A percentile compares a stretch with the other conserved stretches of the same genome.
phyloP scores from a whole-genome alignment of 495 filamentous ascomycete genomes.

The Aspergillus egyptiacus region DNA sequence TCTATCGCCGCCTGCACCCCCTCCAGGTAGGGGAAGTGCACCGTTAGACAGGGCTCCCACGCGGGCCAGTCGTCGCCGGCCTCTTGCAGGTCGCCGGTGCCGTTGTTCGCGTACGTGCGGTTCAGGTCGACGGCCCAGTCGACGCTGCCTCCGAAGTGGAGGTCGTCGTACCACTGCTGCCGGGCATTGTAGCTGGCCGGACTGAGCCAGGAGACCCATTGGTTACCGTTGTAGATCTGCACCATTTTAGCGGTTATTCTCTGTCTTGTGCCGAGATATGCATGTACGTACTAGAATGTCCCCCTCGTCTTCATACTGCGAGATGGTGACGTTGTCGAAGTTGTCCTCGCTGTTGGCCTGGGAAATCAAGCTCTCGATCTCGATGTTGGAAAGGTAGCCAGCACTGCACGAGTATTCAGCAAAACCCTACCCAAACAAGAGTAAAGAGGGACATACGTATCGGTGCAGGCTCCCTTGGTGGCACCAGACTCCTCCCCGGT shows the following conservation, averaged over 20 bases:
- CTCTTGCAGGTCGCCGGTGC: not conserved
- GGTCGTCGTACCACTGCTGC: not conserved
- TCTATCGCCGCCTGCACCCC: not conserved
- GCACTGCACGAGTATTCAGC: not conserved
- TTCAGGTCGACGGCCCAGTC: conserved; percentile 1
- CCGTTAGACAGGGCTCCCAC: not conserved
- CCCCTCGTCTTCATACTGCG: not conserved
- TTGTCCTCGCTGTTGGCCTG: not conserved
- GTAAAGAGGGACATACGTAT: not conserved
- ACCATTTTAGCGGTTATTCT: not conserved
- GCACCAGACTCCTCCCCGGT: not conserved
- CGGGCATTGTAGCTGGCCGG: not conserved
- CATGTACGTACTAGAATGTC: not conserved
- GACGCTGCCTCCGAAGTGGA: not conserved
- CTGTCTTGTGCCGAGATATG: not conserved
- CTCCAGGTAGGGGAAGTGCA: not conserved
- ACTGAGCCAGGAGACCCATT: conserved; percentile 2
- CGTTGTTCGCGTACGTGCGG: not conserved
- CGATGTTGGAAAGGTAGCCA: conserved; percentile 5
- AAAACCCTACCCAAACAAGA: not conserved
- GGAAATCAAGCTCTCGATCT: not conserved
- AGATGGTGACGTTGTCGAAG: not conserved
- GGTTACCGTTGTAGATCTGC: conserved; percentile 5
- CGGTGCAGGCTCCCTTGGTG: not conserved
- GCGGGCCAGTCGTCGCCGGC: not conserved